Evolutionary conservation across 2,329 filamentous ascomycete genomes (phyloP), one percentile per base, ranked within the genome.

Genomic region (Nakataea oryzae): DNA sequence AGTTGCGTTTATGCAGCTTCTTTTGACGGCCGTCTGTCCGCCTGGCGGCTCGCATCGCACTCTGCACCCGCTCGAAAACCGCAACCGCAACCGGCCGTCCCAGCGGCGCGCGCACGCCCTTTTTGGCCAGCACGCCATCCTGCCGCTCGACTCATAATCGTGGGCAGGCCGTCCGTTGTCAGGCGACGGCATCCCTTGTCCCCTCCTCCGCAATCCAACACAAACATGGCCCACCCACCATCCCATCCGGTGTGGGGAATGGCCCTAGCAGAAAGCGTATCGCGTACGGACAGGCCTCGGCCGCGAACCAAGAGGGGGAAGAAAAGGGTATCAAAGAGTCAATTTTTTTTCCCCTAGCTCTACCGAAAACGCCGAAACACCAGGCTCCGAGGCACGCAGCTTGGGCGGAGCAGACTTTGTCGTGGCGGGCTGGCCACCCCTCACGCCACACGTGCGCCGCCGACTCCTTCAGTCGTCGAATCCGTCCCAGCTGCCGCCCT

Each of bases 401-500:
- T 6, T 9, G 5, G 14, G 14, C 2, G 6, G 41, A 17, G 41
- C 17, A 50, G n/a, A 50, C 34, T 41, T 21, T 41, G 34, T 41
- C n/a, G n/a, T n/a, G n/a, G 34, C 21, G 34, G 34, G 34, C 13
- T 21, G 34, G 13, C 9, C 9, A 41, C 24, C 41, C 21, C 9
- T 17, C 34, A 41, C 34, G 21, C n/a, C n/a, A 21, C 41, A 8
- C 21, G 21, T 50, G 41, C 41, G 41, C 41, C 34, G 34, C 14
- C 11, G 41, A 26, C 11, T 30, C 11, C 1, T n/a, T 79, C 74
- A 87, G 67, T 89, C 86, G 9, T 84, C 83, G 67, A 92, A 86
- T 0, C 89, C 89, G 66, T 81, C 86, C 85, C 87, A 91, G 66
- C 84, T 83, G 34, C 81, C 81, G 8, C 82, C 74, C 4, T 68